Conservation (phyloP, 2,329 filamentous ascomycete genomes). For the Chaetothyriales sp. region DNA sequence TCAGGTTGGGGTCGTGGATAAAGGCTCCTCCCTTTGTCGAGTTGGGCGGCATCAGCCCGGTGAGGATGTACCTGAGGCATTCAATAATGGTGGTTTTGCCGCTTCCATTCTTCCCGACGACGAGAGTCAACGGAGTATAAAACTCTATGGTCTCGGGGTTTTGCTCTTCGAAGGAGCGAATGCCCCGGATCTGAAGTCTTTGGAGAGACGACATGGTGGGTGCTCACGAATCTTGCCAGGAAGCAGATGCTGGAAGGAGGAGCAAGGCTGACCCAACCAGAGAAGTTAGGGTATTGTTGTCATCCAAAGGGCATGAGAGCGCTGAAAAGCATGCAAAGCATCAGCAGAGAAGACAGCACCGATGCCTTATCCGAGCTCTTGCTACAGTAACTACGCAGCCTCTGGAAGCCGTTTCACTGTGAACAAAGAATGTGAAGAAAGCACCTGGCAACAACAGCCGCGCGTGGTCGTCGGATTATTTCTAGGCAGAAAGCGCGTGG, state of each 20-base stretch:
- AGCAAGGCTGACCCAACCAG: not conserved
- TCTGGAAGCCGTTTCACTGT: no score
- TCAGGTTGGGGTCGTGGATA: slow-evolving; percentile 86
- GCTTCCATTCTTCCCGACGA: slow-evolving; percentile 93
- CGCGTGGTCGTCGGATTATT: no score
- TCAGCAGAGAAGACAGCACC: no score
- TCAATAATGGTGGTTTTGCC: slow-evolving; percentile 99
- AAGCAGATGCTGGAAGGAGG: no score
- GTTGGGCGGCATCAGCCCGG: slow-evolving; percentile 83
- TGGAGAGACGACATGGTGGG: slow-evolving; percentile 53
- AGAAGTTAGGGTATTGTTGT: no score
- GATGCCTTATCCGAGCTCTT: no score
- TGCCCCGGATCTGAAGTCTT: slow-evolving; percentile 71
- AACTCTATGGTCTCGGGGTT: slow-evolving; percentile 71
- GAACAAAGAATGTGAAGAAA: no score
- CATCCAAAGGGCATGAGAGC: no score
- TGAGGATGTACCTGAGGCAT: slow-evolving; percentile 94
- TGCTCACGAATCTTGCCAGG: not conserved
- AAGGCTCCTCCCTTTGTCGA: slow-evolving; percentile 73
- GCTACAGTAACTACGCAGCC: no score
- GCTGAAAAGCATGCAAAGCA: no score
- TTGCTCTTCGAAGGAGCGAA: slow-evolving; percentile 73
- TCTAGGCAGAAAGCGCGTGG: not conserved
- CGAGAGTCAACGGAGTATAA: slow-evolving; percentile 79
- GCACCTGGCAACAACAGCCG: no score